Percentiles rank a stretch among this genome's conserved stretches.
These are phyloP conservation scores for Immersiella caudata DNA, from an alignment of 495 filamentous ascomycete species.

Conservation along the genomic window DNA sequence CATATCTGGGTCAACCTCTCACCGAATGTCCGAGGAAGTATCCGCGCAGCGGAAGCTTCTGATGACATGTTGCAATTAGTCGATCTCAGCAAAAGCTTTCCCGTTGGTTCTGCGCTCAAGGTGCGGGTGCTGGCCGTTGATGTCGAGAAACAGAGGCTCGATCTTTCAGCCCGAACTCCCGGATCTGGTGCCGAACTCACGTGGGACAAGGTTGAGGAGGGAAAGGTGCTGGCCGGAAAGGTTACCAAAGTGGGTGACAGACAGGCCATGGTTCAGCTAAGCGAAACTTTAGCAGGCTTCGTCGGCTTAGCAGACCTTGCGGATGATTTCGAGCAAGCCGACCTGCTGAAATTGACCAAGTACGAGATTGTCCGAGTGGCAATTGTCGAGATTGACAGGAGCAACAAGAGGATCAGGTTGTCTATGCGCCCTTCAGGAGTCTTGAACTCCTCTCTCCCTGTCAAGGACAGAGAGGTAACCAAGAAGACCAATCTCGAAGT, in stretches of 20 bases:
- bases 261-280: conserved; percentile 81
- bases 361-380: conserved; percentile 86
- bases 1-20: conserved; percentile 88
- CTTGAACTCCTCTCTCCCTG: conserved; percentile 78
- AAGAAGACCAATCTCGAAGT: conserved; percentile 68
- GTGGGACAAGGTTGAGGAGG: conserved; percentile 68
- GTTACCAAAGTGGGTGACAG: conserved; percentile 86
- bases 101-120: conserved; percentile 80
- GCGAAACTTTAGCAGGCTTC: conserved; percentile 70
- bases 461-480: conserved; percentile 79
- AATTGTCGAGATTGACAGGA: conserved; percentile 73
- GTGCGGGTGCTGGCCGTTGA: conserved; percentile 79
- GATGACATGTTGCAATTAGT: conserved; percentile 78
- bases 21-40: conserved; percentile 84
- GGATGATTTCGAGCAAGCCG: conserved; percentile 82
- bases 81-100: conserved; percentile 80
- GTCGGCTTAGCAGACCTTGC: conserved; percentile 76
- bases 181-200: conserved; percentile 57
- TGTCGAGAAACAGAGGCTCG: conserved; percentile 69
- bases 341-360: conserved; percentile 63
- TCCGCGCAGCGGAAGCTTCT: conserved; percentile 78
- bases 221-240: conserved; percentile 78
- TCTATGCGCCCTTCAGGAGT: conserved; percentile 87
- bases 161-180: conserved; percentile 73
- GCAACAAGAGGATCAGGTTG: conserved; percentile 79